These are phyloP conservation scores for Naganishia liquefaciens DNA, from an alignment of 1,284 basidiomycete species.

Conservation along the genomic window DNA sequence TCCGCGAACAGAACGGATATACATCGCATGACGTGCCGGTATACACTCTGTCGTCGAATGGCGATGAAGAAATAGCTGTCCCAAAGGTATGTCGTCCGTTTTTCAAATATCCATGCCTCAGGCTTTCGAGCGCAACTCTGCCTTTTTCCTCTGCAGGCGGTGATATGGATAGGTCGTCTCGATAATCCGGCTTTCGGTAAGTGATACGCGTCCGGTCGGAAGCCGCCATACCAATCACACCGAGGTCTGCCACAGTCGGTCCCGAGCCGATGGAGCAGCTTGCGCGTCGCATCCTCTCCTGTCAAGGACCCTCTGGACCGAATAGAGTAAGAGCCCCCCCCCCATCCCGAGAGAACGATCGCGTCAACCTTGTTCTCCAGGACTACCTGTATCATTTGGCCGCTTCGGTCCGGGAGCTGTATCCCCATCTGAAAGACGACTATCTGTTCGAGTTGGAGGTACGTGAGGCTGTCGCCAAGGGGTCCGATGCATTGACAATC, in stretches of 20 bases:
- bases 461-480: background rate
- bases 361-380: constrained; percentile 26
- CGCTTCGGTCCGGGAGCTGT: constrained; percentile 44
- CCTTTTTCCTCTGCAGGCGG: constrained; percentile 33
- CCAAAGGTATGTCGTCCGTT: constrained; percentile 34
- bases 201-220: constrained; percentile 27
- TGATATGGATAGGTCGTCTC: constrained; percentile 46
- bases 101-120: background rate
- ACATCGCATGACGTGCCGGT: constrained; percentile 45
- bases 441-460: constrained; percentile 48
- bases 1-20: constrained; percentile 44
- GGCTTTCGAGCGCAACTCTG: background rate
- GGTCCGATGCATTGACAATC: background rate
- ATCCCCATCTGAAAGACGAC: constrained; percentile 46
- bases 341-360: background rate
- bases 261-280: constrained; percentile 40
- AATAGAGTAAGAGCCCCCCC: constrained; percentile 41
- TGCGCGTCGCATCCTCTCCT: constrained; percentile 38
- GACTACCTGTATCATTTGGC: constrained; percentile 49
- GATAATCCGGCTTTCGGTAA: constrained; percentile 49
- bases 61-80: constrained; percentile 38
- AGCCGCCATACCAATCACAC: too few species aligned
- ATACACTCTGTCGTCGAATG: constrained; percentile 35
- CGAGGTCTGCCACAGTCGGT: too few species aligned
- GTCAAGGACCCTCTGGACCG: constrained; percentile 46